phyloP scores from a whole-genome alignment of 176 grass and related monocot genomes.

The Zizania latifolia region DNA sequence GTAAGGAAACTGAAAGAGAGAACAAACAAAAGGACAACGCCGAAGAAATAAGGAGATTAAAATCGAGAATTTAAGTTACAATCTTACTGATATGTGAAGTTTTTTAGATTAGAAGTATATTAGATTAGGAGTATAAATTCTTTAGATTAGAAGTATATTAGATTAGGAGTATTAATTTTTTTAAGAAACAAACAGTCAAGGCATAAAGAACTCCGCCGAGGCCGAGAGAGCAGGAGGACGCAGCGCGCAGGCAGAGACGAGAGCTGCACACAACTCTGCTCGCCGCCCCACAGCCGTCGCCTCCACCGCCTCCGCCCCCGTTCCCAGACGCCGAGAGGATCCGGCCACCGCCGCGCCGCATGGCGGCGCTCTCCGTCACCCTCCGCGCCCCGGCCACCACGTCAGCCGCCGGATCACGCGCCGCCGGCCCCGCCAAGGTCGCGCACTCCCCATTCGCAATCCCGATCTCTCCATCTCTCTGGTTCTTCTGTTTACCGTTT shows the following conservation, averaged over 20 bases:
- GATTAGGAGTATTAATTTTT: too few relatives aligned
- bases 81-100: too few relatives aligned
- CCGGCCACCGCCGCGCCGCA: background rate
- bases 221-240: background rate
- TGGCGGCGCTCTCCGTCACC: slow-evolving; percentile 48
- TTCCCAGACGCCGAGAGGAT: background rate
- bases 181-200: background rate
- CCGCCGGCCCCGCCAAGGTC: slow-evolving; percentile 45
- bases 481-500: background rate
- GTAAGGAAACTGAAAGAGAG: too few relatives aligned
- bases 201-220: slow-evolving; percentile 41
- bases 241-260: background rate
- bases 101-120: too few relatives aligned
- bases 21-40: too few relatives aligned
- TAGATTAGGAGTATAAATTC: too few relatives aligned
- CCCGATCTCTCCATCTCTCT: background rate
- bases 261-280: background rate
- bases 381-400: slow-evolving; percentile 36
- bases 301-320: background rate
- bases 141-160: too few relatives aligned
- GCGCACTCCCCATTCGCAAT: background rate
- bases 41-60: too few relatives aligned
- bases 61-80: too few relatives aligned
- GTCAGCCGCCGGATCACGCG: slow-evolving; percentile 41
- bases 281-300: too few relatives aligned